Evolutionary conservation across 805 yeast species (phyloP).

Genomic region (Komagataella populi): DNA sequence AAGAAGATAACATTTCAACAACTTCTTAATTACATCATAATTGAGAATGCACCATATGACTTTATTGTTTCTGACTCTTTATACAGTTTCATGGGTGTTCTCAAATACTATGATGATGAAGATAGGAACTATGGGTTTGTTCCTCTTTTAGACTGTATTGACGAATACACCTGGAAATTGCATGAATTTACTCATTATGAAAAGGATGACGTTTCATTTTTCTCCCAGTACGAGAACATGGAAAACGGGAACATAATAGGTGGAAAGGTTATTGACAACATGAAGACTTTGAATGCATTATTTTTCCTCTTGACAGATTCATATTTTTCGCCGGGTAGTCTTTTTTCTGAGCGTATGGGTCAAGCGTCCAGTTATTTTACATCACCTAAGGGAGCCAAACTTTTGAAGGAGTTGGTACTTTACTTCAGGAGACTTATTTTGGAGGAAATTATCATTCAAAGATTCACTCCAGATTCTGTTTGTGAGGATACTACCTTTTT

Average conservation of each 20-base stretch:
- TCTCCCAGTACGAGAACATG: constrained; percentile 17
- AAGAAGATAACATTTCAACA: constrained; percentile 24
- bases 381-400: constrained; percentile 22
- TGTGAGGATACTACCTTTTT: constrained; percentile 29
- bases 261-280: constrained; percentile 18
- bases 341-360: constrained; percentile 30
- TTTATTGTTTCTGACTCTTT: constrained; percentile 40
- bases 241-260: constrained; percentile 13
- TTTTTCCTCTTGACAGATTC: constrained; percentile 41
- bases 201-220: constrained; percentile 20
- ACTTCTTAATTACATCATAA: constrained; percentile 33
- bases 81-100: constrained; percentile 35
- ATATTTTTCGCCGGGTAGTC: constrained; percentile 36
- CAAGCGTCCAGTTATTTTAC: constrained; percentile 28
- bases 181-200: constrained; percentile 15
- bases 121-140: constrained; percentile 32
- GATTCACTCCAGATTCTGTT: constrained; percentile 30
- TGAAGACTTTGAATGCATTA: constrained; percentile 28
- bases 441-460: constrained; percentile 44
- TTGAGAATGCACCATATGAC: constrained; percentile 49
- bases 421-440: constrained; percentile 36
- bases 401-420: constrained; percentile 26
- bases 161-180: constrained; percentile 6
- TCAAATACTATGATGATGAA: constrained; percentile 44
- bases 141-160: constrained; percentile 8